These are phyloP conservation scores for Pestalotiopsis sp. DNA, from an alignment of 2,329 filamentous ascomycete species.

Conservation along the genomic window DNA sequence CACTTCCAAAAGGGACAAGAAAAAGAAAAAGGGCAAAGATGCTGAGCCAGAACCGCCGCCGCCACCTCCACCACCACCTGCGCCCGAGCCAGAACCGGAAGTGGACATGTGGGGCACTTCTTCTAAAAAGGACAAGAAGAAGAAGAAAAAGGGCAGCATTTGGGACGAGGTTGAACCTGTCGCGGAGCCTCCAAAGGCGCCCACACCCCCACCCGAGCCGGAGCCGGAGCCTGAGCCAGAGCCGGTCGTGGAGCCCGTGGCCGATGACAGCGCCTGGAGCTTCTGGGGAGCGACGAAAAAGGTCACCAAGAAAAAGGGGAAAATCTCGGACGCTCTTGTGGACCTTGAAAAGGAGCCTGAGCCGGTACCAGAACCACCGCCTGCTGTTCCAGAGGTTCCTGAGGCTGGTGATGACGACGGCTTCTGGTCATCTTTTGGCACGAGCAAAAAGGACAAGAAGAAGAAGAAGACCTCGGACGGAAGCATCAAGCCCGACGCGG, in stretches of 20 bases:
- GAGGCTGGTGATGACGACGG: slow-evolving; percentile 21
- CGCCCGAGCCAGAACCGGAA: slow-evolving; percentile 18
- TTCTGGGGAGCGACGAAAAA: slow-evolving; percentile 61
- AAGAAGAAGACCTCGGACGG: slow-evolving; percentile 30
- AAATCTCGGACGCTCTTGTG: slow-evolving; percentile 23
- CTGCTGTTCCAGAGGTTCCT: slow-evolving; percentile 20
- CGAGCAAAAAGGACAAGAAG: slow-evolving; percentile 24
- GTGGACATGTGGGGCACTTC: slow-evolving; percentile 25
- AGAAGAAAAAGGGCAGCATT: slow-evolving; percentile 40
- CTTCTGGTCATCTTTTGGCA: slow-evolving; percentile 23
- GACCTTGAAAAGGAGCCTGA: slow-evolving; percentile 25
- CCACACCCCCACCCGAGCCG: slow-evolving; percentile 5
- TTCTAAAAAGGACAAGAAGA: slow-evolving; percentile 43
- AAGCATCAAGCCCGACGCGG: slow-evolving; percentile 41
- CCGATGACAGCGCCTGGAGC: slow-evolving; percentile 55
- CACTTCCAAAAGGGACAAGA: slow-evolving; percentile 28
- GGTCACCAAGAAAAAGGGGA: slow-evolving; percentile 36
- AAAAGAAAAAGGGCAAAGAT: slow-evolving; percentile 23
- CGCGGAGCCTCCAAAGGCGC: slow-evolving; percentile 27
- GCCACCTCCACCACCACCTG: slow-evolving; percentile 2
- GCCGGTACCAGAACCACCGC: slow-evolving; percentile 17
- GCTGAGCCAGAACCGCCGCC: slow-evolving; percentile 11
- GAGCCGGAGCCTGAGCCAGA: slow-evolving; percentile 29
- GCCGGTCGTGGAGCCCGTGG: slow-evolving; percentile 32
- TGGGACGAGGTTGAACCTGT: slow-evolving; percentile 24